Conservation (phyloP, 768 basidiomycete species). For the Kwoniella bestiolae region DNA sequence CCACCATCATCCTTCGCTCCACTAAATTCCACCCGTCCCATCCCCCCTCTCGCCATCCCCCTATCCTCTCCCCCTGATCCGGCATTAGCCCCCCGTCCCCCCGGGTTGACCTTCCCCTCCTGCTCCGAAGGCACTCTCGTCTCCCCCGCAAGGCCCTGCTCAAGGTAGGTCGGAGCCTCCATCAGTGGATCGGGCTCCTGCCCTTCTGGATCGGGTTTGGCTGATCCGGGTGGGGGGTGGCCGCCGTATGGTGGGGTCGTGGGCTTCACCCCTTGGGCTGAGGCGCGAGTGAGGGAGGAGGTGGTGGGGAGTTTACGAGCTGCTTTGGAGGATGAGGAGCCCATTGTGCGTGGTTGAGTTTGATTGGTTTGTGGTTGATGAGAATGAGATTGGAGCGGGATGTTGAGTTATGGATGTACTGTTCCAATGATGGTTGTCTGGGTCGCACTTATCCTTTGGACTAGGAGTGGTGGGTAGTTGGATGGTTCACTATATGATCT, state of each 20-base stretch:
- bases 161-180: conserved; percentile 15
- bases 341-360: conserved; percentile 33
- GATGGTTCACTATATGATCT: no score
- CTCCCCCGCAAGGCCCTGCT: conserved; percentile 31
- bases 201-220: conserved; percentile 6
- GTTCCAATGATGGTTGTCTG: background rate
- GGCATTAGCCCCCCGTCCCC: conserved; percentile 6
- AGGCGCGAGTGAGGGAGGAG: background rate
- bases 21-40: conserved; percentile 41
- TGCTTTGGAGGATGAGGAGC: conserved; percentile 49
- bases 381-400: no score
- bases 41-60: conserved; percentile 23
- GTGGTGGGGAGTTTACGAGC: conserved; percentile 50
- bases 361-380: background rate
- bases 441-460: no score
- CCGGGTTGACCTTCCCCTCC: background rate
- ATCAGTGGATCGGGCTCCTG: conserved; percentile 22
- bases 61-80: background rate
- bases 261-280: conserved; percentile 2
- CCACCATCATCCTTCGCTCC: conserved; percentile 55
- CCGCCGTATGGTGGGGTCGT: conserved; percentile 18
- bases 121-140: conserved; percentile 12
- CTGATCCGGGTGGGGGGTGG: conserved; percentile 3
- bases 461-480: no score
- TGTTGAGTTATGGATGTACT: background rate